Conservation (phyloP, 1,139 yeast genomes). For the Kodamaea arcana region DNA sequence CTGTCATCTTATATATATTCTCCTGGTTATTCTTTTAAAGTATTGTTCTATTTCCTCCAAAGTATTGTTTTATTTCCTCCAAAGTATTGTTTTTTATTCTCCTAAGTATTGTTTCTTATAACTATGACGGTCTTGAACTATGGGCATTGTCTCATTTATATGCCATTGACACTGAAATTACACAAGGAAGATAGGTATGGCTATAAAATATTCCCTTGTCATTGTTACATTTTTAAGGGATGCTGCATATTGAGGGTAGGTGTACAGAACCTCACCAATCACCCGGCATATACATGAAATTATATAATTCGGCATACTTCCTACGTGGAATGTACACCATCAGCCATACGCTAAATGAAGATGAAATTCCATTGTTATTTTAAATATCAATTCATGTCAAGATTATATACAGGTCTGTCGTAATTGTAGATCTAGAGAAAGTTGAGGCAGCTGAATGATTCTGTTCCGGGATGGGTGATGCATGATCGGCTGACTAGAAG, state of each 20-base stretch:
- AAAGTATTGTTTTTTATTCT: no score
- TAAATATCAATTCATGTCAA: no score
- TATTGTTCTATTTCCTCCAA: no score
- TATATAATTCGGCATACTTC: no score
- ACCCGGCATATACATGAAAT: no score
- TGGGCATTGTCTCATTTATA: background rate
- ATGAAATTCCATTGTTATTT: background rate
- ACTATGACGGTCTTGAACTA: background rate
- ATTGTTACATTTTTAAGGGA: background rate
- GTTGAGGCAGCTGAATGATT: no score
- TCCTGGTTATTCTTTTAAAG: no score
- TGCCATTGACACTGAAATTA: background rate
- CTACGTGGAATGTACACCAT: no score
- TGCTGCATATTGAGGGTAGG: background rate
- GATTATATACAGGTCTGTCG: background rate
- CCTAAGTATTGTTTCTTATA: no score
- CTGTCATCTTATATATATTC: background rate
- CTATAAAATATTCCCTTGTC: background rate
- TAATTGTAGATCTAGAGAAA: background rate
- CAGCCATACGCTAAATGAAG: no score
- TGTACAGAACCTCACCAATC: background rate
- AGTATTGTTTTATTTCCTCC: no score
- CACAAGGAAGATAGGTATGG: background rate
- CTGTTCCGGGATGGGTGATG: background rate
- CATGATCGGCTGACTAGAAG: no score